These are phyloP conservation scores for Leccinum cinnamomeum DNA, from an alignment of 1,284 basidiomycete species.

Conservation along the genomic window DNA sequence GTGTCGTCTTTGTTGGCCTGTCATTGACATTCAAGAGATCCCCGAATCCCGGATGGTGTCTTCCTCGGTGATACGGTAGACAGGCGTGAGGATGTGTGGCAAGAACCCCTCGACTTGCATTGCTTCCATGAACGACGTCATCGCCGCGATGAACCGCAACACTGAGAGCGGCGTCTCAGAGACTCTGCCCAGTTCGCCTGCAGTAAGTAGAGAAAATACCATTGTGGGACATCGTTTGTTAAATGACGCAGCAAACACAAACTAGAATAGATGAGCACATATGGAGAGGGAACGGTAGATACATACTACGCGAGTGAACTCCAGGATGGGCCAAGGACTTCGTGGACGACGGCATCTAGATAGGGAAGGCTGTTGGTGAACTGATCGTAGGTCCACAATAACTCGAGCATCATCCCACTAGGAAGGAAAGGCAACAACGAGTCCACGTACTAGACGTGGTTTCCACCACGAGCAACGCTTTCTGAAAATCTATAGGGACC, in stretches of 20 bases:
- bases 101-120: slow-evolving; percentile 66
- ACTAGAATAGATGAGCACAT: too few relatives aligned
- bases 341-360: too few relatives aligned
- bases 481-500: slow-evolving; percentile 16
- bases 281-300: too few relatives aligned
- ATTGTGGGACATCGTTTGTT: too few relatives aligned
- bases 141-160: slow-evolving; percentile 91
- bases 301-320: too few relatives aligned
- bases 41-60: slow-evolving; percentile 72
- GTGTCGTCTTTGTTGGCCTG: too few relatives aligned
- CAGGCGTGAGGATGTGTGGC: slow-evolving; percentile 65
- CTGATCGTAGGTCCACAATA: too few relatives aligned
- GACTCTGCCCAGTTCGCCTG: slow-evolving; percentile 64
- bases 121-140: slow-evolving; percentile 70
- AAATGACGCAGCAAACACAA: too few relatives aligned
- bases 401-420: too few relatives aligned
- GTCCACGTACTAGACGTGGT: slow-evolving; percentile 40
- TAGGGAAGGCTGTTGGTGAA: too few relatives aligned
- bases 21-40: slow-evolving; percentile 37
- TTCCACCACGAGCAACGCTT: slow-evolving; percentile 40
- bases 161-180: slow-evolving; percentile 70
- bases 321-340: too few relatives aligned
- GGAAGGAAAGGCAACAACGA: neutral
- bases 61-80: slow-evolving; percentile 66
- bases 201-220: slow-evolving; percentile 9